Evolutionary conservation across 495 filamentous ascomycete genomes (phyloP), one percentile per base, ranked within the genome.

Genomic region (Penicillium dipodomyicola): DNA sequence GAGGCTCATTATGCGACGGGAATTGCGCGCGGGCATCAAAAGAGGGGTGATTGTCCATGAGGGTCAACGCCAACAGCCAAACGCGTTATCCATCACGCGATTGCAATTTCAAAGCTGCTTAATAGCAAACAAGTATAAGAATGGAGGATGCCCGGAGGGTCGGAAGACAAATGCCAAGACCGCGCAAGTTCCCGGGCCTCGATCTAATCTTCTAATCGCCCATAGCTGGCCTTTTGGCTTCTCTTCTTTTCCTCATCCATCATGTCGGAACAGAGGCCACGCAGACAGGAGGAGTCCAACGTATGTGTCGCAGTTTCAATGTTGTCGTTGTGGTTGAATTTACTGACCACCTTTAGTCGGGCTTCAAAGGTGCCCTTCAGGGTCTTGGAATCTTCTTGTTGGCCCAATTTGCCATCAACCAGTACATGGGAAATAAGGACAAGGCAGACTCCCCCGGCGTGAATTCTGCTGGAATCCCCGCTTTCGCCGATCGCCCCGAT

Each of bases 371-470:
- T 27, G 77, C 75, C 33, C 56, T 88, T 46, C 87, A 91, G 67
- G 85, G 82, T 44, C 68, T 91, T 33, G 84, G 77, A 52, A 82
- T 92, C 59, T 91, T 92, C 73, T 61, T 91, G 60, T 73, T 83
- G 35, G 75, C 82, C 44, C 88, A 92, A 63, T 85, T 82, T 57
- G 71, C 79, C 23, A 79, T 89, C 52, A 77, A 76, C 60, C 79
- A 83, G 63, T 81, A 82, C 59, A 73, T 83, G 41, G 76, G 78
- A 53, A 81, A 79, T 25, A 79, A 80, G 58, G 52, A 37, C 20
- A 49, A 80, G 70, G 65, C 62, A 35, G 72, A 78, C 3, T 67
- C 67, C 12, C 66, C 80, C 33, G 63, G 58, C 35, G 76, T 69
- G 45, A 77, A 80, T 60, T 69, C 81, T 58, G 71, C 70, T 49